Base-by-base conservation (phyloP, 345 rosid species). In the Camelina laxa region DNA sequence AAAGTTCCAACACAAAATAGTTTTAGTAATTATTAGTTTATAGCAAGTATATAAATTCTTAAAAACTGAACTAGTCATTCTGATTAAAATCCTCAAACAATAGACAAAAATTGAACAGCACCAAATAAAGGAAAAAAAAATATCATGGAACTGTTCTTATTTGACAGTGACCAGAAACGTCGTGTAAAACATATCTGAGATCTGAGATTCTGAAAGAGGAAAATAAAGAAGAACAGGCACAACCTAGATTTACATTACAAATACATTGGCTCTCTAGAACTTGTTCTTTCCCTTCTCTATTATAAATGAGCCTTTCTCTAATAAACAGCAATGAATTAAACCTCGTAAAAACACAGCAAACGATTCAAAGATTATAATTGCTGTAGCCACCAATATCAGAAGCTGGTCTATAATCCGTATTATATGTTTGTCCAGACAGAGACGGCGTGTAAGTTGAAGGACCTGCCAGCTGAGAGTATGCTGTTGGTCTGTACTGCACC, bases 381-480 rank as follows among this genome's bases (percentile, higher is more conserved):
- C 3, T 75, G 65, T 65, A 79, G 65, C 82, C 79, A 75, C 60
- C 53, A 58, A 50, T 65, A 50, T 65, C 76, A 70, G 82, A 74
- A 38, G 79, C 71, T 20, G 80, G 72, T 60, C 69, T 72, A 78
- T 78, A 60, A 51, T 78, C 82, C 33, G 64, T 51, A 30, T 76
- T 62, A 64, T 79, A 79, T 8, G 72, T 57, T 65, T 79, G 79
- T 3, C 67, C 82, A 63, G 22, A 20, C 41, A 75, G 42, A 2
- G 72, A 30, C 5, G 69, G 68, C 16, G 51, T 45, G 79, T 79
- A 79, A 5, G 61, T 44, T 0, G 79, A 63, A 42, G 74, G 53
- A 33, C 74, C 73, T 27, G 22, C 68, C 36, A 39, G 63, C 73
- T 77, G 81, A 72, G 77, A 22, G 69, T 78, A 72, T 44, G 73